A percentile compares a stretch with the other conserved stretches of the same genome.
These are phyloP conservation scores for Isabelozyma heimii DNA, from an alignment of 805 yeast genomes.

Conservation along the genomic window DNA sequence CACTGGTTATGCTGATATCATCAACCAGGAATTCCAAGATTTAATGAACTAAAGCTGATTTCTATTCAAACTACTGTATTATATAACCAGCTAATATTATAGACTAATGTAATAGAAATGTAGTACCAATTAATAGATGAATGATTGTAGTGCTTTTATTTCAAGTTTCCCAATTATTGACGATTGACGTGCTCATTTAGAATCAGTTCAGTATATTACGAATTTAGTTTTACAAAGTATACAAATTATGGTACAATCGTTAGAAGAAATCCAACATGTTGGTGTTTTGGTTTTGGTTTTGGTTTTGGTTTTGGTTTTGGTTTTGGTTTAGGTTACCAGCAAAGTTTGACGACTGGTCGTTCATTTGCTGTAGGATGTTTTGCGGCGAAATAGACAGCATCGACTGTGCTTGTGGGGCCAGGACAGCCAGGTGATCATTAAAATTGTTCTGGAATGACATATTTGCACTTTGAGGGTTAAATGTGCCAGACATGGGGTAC, in stretches of 20 bases:
- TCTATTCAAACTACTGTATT: not conserved
- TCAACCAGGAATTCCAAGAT: conserved; percentile 37
- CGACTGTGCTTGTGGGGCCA: not conserved
- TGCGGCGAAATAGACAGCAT: conserved; percentile 32
- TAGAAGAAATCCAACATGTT: conserved; percentile 28
- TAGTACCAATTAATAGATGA: too few species aligned
- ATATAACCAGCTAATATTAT: not conserved
- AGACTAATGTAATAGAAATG: not conserved
- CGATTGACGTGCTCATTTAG: too few species aligned
- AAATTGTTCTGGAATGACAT: conserved; percentile 2
- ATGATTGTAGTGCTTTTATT: too few species aligned
- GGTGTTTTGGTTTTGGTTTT: conserved; percentile 3
- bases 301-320: conserved; percentile 1
- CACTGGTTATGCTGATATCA: conserved; percentile 34
- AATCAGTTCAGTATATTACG: too few species aligned
- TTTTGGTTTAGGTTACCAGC: not conserved
- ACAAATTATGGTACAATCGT: not conserved
- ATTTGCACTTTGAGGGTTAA: not conserved
- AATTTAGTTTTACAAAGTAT: not conserved
- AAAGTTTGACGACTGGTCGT: conserved; percentile 1
- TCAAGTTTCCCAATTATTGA: too few species aligned
- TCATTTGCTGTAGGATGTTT: conserved; percentile 34
- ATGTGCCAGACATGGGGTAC: not conserved
- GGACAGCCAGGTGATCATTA: not conserved
- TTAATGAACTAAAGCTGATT: conserved; percentile 11